These are phyloP conservation scores for Hibiscus tridactylites DNA, from an alignment of 345 rosid species.

Conservation along the genomic window DNA sequence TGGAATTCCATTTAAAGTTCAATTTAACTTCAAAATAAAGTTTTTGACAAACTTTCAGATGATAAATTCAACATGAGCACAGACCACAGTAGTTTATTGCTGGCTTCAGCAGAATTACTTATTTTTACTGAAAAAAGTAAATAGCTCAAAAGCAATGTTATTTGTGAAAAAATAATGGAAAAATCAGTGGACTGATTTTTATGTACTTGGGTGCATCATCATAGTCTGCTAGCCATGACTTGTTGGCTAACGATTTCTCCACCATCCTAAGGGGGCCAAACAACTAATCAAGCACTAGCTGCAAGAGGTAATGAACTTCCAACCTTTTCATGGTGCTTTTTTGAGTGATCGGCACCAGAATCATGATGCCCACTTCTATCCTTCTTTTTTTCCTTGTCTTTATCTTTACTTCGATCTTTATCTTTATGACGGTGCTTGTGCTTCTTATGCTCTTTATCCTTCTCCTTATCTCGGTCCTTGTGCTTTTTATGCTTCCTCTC, in stretches of 20 bases:
- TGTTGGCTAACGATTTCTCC: not conserved
- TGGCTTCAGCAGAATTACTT: not conserved
- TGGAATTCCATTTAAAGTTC: not conserved
- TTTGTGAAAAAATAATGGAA: not conserved
- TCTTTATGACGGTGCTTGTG: constrained; percentile 65
- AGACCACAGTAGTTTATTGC: not conserved
- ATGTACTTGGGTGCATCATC: not conserved
- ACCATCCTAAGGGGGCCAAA: not conserved
- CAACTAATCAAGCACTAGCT: not conserved
- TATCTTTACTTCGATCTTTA: constrained; percentile 71
- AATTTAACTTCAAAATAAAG: not conserved
- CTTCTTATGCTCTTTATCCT: constrained; percentile 31
- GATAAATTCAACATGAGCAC: not conserved
- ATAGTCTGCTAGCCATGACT: not conserved
- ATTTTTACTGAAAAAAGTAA: not conserved
- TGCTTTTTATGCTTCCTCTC: constrained; percentile 89
- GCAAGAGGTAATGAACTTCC: constrained; percentile 11
- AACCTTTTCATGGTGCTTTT: constrained; percentile 90
- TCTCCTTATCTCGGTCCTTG: constrained; percentile 77
- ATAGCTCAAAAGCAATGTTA: not conserved
- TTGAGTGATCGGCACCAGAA: constrained; percentile 65
- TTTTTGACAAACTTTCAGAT: not conserved
- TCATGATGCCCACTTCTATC: not conserved
- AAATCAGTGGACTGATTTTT: not conserved
- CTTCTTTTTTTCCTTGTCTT: constrained; percentile 39